phyloP scores from a whole-genome alignment of 495 filamentous ascomycete species.

The Parmelia sp. region DNA sequence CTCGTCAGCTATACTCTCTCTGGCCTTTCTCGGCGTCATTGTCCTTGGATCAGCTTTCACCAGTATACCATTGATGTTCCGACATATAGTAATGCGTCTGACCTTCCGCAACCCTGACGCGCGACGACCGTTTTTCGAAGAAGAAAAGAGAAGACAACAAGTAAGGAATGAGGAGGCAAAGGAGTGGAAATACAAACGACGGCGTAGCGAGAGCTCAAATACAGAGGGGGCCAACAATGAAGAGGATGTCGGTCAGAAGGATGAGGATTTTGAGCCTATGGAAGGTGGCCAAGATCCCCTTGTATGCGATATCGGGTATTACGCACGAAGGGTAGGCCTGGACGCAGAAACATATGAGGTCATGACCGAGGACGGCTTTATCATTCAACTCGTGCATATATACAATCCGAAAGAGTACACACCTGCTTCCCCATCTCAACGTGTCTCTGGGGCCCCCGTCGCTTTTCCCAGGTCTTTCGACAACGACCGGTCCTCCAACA shows the following conservation, averaged over 20 bases:
- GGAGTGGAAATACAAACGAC: constrained; percentile 52
- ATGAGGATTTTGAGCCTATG: constrained; percentile 57
- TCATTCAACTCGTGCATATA: constrained; percentile 82
- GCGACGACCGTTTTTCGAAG: constrained; percentile 59
- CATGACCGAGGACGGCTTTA: constrained; percentile 91
- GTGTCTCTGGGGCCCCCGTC: constrained; percentile 27
- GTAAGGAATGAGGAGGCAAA: constrained; percentile 50
- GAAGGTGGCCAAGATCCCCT: constrained; percentile 77
- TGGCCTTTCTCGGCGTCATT: constrained; percentile 68
- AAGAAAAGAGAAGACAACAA: constrained; percentile 55
- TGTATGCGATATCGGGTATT: constrained; percentile 75
- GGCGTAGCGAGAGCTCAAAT: constrained; percentile 8
- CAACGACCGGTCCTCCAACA: neutral
- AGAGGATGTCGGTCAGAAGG: constrained; percentile 27
- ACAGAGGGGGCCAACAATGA: constrained; percentile 34
- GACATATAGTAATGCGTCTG: constrained; percentile 41
- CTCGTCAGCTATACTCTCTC: constrained; percentile 65
- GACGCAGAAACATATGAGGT: constrained; percentile 80
- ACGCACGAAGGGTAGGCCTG: constrained; percentile 80
- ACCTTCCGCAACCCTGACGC: constrained; percentile 51
- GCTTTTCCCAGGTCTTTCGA: constrained; percentile 30
- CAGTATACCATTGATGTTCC: constrained; percentile 46
- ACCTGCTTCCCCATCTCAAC: constrained; percentile 28
- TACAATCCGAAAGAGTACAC: constrained; percentile 75
- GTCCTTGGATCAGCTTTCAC: constrained; percentile 65